Evolutionary conservation across 2,329 filamentous ascomycete species (phyloP).

Genomic region (Ilyonectria robusta): DNA sequence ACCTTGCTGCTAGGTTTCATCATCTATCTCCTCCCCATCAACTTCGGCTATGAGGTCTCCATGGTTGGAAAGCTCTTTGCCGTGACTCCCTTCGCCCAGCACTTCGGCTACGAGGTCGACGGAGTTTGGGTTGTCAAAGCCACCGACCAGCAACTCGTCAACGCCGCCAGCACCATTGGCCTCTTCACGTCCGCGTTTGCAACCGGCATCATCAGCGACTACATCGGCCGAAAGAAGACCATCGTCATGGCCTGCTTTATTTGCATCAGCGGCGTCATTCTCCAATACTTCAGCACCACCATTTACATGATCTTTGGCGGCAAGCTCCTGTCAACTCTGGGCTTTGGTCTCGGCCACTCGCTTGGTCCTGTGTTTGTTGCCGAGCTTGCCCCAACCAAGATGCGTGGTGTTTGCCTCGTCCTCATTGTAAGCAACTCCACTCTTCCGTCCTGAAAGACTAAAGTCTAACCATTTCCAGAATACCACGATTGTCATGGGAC

Average conservation of each 20-base stretch:
- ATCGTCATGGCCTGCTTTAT: slow-evolving; percentile 43
- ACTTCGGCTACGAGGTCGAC: slow-evolving; percentile 43
- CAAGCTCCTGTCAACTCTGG: slow-evolving; percentile 48
- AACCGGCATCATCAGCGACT: slow-evolving; percentile 46
- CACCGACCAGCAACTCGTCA: slow-evolving; percentile 49
- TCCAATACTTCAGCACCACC: slow-evolving; percentile 43
- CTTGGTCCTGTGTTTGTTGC: slow-evolving; percentile 52
- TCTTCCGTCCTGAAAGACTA: not conserved
- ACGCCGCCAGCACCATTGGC: slow-evolving; percentile 48
- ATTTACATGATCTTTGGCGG: slow-evolving; percentile 49
- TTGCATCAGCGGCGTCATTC: slow-evolving; percentile 44
- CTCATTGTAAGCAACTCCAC: slow-evolving; percentile 40
- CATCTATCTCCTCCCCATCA: slow-evolving; percentile 49
- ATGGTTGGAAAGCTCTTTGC: slow-evolving; percentile 50
- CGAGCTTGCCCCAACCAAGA: slow-evolving; percentile 50
- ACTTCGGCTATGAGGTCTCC: slow-evolving; percentile 50
- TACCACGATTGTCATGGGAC: slow-evolving; percentile 52
- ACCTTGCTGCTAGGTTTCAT: slow-evolving; percentile 38
- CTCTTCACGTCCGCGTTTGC: slow-evolving; percentile 49
- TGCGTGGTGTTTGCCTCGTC: slow-evolving; percentile 49
- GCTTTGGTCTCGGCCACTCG: slow-evolving; percentile 51
- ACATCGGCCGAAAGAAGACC: slow-evolving; percentile 46
- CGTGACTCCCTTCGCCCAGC: slow-evolving; percentile 45
- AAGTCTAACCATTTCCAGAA: slow-evolving; percentile 37
- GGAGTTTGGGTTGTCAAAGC: slow-evolving; percentile 42